Evolutionary conservation across 2,329 filamentous ascomycete genomes (phyloP).

Genomic region (Tolypocladium amazonense): DNA sequence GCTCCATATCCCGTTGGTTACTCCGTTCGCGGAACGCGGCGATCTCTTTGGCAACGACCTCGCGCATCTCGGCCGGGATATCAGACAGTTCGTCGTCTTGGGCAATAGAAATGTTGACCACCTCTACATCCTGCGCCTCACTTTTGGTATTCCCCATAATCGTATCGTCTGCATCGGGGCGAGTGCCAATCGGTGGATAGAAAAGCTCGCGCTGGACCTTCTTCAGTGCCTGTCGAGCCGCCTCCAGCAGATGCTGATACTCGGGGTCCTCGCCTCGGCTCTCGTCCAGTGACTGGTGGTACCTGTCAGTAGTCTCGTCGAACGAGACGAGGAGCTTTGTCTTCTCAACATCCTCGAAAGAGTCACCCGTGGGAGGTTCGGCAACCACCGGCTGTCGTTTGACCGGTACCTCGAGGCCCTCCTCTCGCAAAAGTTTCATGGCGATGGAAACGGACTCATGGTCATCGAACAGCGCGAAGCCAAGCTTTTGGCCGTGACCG

Average conservation of each 20-base stretch:
- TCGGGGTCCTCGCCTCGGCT: constrained; percentile 52
- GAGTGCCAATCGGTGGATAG: constrained; percentile 44
- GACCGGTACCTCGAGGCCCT: constrained; percentile 72
- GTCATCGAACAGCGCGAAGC: constrained; percentile 93
- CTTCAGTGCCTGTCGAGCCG: constrained; percentile 57
- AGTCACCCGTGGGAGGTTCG: constrained; percentile 30
- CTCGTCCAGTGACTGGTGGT: constrained; percentile 72
- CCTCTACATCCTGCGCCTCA: constrained; percentile 57
- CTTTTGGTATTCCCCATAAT: constrained; percentile 58
- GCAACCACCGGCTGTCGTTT: constrained; percentile 56
- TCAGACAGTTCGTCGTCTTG: constrained; percentile 91
- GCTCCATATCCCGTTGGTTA: constrained; percentile 78
- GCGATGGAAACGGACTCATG: constrained; percentile 77
- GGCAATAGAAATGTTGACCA: constrained; percentile 79
- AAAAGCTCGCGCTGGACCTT: constrained; percentile 61
- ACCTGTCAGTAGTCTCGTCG: constrained; percentile 73
- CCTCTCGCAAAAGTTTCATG: constrained; percentile 70
- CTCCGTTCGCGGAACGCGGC: constrained; percentile 88
- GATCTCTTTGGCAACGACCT: constrained; percentile 89
- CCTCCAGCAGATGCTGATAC: constrained; percentile 57
- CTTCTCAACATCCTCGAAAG: constrained; percentile 52
- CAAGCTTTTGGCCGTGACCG: constrained; percentile 69
- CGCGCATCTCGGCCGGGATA: constrained; percentile 91
- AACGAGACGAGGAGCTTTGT: constrained; percentile 62
- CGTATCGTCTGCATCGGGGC: constrained; percentile 52